Percentiles rank a stretch among this genome's conserved stretches.
These are phyloP conservation scores for Leishmania tropica DNA, from an alignment of 208 protist species.

Conservation along the genomic window DNA sequence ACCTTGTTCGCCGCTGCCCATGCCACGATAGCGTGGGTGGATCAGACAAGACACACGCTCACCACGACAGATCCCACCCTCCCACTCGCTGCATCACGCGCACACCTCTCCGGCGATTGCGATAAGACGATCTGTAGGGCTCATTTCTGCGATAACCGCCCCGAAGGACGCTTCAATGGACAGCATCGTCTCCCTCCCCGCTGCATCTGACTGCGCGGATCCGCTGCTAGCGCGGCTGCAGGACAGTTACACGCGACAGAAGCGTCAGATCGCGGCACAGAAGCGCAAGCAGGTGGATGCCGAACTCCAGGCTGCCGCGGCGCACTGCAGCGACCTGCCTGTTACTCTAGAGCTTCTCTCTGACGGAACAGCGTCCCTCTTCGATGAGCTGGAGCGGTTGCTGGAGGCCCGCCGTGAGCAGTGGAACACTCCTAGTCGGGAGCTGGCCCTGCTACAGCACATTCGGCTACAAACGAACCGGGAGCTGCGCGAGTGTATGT, in stretches of 20 bases:
- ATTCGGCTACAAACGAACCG: constrained; percentile 63
- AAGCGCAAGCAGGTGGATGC: constrained; percentile 46
- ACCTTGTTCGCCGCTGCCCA: background rate
- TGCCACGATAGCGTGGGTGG: background rate
- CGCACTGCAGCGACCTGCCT: constrained; percentile 54
- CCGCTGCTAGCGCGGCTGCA: constrained; percentile 43
- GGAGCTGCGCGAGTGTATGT: constrained; percentile 69
- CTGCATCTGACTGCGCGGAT: constrained; percentile 8
- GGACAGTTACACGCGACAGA: constrained; percentile 55
- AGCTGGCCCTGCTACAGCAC: constrained; percentile 48
- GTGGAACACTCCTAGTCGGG: background rate
- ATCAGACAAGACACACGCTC: background rate
- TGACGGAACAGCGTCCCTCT: constrained; percentile 52
- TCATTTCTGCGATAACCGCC: background rate
- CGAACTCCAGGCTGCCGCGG: constrained; percentile 38
- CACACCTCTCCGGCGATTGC: background rate
- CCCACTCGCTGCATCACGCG: background rate
- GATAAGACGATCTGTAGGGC: background rate
- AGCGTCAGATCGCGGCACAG: constrained; percentile 34
- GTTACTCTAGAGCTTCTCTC: constrained; percentile 72
- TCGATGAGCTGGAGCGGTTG: constrained; percentile 67
- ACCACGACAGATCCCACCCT: background rate
- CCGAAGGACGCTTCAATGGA: background rate
- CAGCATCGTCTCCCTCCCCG: background rate
- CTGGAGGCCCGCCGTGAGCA: constrained; percentile 1